Base-by-base conservation (phyloP, 169 alveolate species). In the Eimeria falciformis region DNA sequence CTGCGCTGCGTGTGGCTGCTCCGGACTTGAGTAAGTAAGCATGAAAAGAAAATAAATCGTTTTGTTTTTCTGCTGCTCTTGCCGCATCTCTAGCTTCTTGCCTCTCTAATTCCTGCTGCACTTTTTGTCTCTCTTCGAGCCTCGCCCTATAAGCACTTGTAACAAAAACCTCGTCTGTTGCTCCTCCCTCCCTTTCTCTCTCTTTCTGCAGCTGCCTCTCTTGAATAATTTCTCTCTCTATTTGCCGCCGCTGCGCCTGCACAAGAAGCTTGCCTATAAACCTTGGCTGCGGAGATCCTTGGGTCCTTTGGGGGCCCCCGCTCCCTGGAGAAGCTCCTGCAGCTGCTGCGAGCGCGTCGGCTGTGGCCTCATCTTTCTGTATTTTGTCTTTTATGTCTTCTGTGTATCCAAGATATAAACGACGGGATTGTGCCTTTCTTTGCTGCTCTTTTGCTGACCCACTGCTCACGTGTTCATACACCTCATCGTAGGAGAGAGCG, bases 141-240 rank as follows among this genome's bases (percentile, higher is more conserved):
- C 88, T 29, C 62, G n/a, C 47, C 69, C 25, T 73, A 50, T 88
- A 88, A 2, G 88, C 78, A 23, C 73, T n/a, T 0, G 93, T 88
- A 27, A 88, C 68, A 23, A 88, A 88, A 33, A 55, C 88, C 37
- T 88, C 93, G 40, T 29, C 78, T 5, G 43, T 47, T 27, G 7
- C 23, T 29, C 29, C 78, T 27, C 46, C 68, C 58, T 71, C 88
- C 66, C 73, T 75, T 50, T 71, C 93, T 21, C 81, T 62, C 81
- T 88, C 89, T 33, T 56, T 50, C 81, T 88, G 43, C 69, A 55
- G 47, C 69, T 88, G 87, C 47, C 88, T 53, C 88, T 88, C 93
- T 27, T 73, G 46, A 3, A 73, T 58, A 4, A 88, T 88, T 27
- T 88, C 93, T 5, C 81, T 14, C 81, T 88, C 93, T 66, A 88